phyloP scores from a whole-genome alignment of 2,329 filamentous ascomycete species.

The Colletotrichum liaoningense region DNA sequence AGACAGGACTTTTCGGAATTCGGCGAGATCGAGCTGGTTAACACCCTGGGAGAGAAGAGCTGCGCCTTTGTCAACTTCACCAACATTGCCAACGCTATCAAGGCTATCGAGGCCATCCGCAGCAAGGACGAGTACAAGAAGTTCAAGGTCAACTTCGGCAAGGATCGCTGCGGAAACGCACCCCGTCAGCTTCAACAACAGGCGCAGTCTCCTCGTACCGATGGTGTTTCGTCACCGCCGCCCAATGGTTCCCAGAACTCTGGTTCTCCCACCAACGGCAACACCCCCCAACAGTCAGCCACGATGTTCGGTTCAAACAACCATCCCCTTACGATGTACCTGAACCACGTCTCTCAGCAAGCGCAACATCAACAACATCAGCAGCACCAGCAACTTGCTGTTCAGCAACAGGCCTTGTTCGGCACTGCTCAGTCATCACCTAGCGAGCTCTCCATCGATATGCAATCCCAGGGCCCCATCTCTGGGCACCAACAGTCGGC shows the following conservation, averaged over 20 bases:
- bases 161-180: constrained; percentile 96
- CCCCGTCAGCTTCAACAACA: constrained; percentile 82
- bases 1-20: constrained; percentile 97
- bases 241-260: constrained; percentile 69
- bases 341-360: constrained; percentile 83
- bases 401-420: constrained; percentile 85
- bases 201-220: constrained; percentile 74
- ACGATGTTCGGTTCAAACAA: constrained; percentile 83
- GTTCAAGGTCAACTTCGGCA: constrained; percentile 99
- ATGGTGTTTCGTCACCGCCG: constrained; percentile 67
- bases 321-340: constrained; percentile 94
- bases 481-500: constrained; percentile 74
- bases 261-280: constrained; percentile 61
- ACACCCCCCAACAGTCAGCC: constrained; percentile 59
- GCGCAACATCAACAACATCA: constrained; percentile 81
- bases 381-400: constrained; percentile 76
- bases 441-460: constrained; percentile 67
- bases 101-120: constrained; percentile 95
- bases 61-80: constrained; percentile 99
- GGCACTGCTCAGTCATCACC: constrained; percentile 74
- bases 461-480: constrained; percentile 70
- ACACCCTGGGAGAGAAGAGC: constrained; percentile 97
- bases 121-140: constrained; percentile 96
- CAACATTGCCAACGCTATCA: constrained; percentile 99
- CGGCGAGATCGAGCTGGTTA: constrained; percentile 97